These are phyloP conservation scores for Calonectria pseudoreteaudii DNA, from an alignment of 2,329 filamentous ascomycete species.

Conservation along the genomic window DNA sequence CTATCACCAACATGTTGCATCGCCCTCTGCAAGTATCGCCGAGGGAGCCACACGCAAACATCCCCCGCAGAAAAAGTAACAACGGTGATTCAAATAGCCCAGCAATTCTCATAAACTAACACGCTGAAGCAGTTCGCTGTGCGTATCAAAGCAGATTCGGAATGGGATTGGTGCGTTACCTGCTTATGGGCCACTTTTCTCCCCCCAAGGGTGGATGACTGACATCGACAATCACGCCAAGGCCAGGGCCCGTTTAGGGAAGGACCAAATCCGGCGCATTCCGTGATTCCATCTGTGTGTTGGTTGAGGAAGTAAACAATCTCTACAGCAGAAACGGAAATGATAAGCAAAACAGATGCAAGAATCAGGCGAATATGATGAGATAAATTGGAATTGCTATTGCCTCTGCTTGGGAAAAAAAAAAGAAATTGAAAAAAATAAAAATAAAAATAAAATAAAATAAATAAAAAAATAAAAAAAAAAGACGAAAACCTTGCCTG, in stretches of 20 bases:
- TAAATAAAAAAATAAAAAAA: too few relatives aligned
- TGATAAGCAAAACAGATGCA: neutral
- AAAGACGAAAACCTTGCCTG: too few relatives aligned
- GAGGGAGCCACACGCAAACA: neutral
- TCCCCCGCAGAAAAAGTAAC: neutral
- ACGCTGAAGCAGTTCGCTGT: neutral
- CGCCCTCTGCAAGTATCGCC: conserved; percentile 23
- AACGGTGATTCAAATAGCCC: neutral
- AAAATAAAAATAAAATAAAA: too few relatives aligned
- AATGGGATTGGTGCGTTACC: neutral
- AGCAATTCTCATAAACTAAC: neutral
- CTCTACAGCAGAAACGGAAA: neutral
- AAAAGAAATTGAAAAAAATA: too few relatives aligned
- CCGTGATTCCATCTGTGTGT: conserved; percentile 12
- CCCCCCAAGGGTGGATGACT: neutral
- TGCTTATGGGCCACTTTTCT: neutral
- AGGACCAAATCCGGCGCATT: neutral
- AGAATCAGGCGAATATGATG: neutral
- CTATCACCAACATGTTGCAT: conserved; percentile 38
- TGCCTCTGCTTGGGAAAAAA: neutral
- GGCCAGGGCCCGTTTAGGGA: conserved; percentile 2
- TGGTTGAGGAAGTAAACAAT: neutral
- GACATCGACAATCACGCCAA: neutral
- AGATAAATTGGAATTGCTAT: too few relatives aligned
- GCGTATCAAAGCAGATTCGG: neutral